phyloP scores from a whole-genome alignment of 768 basidiomycete species.

The Russula abietina region DNA sequence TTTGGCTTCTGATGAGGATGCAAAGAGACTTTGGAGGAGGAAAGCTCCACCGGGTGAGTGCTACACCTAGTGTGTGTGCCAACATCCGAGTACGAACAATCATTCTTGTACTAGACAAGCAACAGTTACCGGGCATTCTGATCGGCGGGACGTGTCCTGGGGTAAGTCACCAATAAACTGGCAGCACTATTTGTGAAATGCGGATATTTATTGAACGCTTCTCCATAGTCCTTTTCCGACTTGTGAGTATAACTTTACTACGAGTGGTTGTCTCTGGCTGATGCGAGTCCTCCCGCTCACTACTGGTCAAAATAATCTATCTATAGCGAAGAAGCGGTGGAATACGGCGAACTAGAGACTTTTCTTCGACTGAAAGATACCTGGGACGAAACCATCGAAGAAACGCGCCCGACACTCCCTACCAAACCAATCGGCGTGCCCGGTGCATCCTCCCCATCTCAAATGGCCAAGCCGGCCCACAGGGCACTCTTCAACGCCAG shows the following conservation, averaged over 20 bases:
- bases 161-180: conserved; percentile 35
- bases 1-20: conserved; percentile 76
- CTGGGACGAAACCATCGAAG: conserved; percentile 56
- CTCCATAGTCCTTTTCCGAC: conserved; percentile 57
- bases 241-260: conserved; percentile 47
- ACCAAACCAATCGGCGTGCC: conserved; percentile 72
- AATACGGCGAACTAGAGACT: conserved; percentile 60
- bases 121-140: conserved; percentile 78
- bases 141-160: conserved; percentile 73
- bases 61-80: not conserved
- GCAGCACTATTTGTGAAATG: not conserved
- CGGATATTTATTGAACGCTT: conserved; percentile 6
- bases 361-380: conserved; percentile 71
- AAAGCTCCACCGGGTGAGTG: conserved; percentile 62
- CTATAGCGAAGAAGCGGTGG: conserved; percentile 76
- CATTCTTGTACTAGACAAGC: conserved; percentile 50
- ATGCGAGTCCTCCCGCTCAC: conserved; percentile 14
- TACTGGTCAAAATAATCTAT: not conserved
- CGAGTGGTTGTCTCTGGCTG: not conserved
- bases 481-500: conserved; percentile 46
- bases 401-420: conserved; percentile 48
- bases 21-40: conserved; percentile 74
- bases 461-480: conserved; percentile 74
- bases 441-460: conserved; percentile 63
- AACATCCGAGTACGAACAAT: not conserved